Evolutionary conservation across 192 early-diverging fungal species (phyloP), one percentile per base, ranked within the genome.

Genomic region (Chytriomyces hyalinus): DNA sequence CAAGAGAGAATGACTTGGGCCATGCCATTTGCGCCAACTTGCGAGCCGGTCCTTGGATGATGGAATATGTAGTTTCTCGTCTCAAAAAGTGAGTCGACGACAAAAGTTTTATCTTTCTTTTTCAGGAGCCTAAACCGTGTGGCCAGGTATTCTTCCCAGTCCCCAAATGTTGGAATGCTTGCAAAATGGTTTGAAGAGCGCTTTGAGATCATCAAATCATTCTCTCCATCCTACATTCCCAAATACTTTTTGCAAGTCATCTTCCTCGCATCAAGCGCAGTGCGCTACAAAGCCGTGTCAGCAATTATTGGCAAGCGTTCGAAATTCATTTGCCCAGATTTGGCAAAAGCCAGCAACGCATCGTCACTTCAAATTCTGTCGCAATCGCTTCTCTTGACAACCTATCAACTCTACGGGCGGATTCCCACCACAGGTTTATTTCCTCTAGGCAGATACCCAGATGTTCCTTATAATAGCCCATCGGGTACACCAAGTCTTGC

Each of bases 171-270:
- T 11, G 51, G 7, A 69, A 13, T 53, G 10, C 61, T 97, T 44
- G 77, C 80, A n/a, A 83, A 93, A 1, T 99, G 97, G 97, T 89
- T 95, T 43, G 61, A 80, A 11, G 84, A 87, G 70, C 92, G 95
- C 46, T 90, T 96, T 75, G 78, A 48, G 4, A 80, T 91, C 6
- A 91, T 97, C 65, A 92, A 91, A 70, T 71, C 77, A 7, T 79
- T 97, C 22, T 92, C 95, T 2, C 91, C 93, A 73, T 94, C 95
- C 70, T 86, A 98, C 66, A 75, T 91, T 6, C 98, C 98, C 44
- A 96, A 97, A 78, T 98, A 97, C 83, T 99, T 98, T 87, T 91
- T 94, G 0, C 82, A 97, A 71, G 88, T 91, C 1, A 78, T 97
- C 9, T 87, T 92, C 70, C 88, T 92, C 0, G 93, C 94, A 0